A percentile compares a stretch with the other conserved stretches of the same genome.
Conservation (phyloP, 306 rosid species). For the Gleditsia sinensis region DNA sequence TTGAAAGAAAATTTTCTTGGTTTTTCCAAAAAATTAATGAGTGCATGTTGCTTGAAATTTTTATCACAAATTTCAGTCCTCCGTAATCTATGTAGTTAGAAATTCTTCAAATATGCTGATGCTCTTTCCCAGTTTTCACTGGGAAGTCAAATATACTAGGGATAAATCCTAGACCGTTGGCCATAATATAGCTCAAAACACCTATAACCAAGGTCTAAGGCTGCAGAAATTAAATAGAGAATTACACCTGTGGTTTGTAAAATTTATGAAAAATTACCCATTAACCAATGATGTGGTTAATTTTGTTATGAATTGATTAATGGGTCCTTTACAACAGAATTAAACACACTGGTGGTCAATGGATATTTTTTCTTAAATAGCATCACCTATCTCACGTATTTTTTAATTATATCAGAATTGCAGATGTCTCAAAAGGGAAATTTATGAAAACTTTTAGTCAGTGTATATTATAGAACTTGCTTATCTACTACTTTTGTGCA, state of each 20-base stretch:
- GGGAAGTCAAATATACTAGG: too few species aligned
- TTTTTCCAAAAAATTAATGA: not conserved
- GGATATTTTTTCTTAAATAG: too few species aligned
- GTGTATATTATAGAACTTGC: not conserved
- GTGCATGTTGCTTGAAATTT: slow-evolving; percentile 5
- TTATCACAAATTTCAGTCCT: not conserved
- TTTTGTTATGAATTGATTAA: not conserved
- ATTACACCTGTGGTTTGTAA: too few species aligned
- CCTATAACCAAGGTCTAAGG: slow-evolving; percentile 4
- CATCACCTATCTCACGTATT: too few species aligned
- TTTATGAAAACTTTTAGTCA: slow-evolving; percentile 4
- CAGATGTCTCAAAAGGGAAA: too few species aligned
- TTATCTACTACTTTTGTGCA: slow-evolving; percentile 36
- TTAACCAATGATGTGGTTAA: not conserved
- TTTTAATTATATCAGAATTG: too few species aligned
- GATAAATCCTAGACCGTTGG: not conserved
- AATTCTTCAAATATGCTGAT: not conserved
- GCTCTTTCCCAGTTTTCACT: too few species aligned
- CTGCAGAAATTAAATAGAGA: slow-evolving; percentile 24
- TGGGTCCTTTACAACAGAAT: not conserved
- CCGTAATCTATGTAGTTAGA: slow-evolving; percentile 11
- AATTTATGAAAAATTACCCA: too few species aligned
- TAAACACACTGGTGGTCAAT: not conserved
- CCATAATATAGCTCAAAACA: not conserved
- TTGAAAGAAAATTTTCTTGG: not conserved